phyloP scores from a whole-genome alignment of 805 yeast species.

The Saccharomyces kudriavzevii region DNA sequence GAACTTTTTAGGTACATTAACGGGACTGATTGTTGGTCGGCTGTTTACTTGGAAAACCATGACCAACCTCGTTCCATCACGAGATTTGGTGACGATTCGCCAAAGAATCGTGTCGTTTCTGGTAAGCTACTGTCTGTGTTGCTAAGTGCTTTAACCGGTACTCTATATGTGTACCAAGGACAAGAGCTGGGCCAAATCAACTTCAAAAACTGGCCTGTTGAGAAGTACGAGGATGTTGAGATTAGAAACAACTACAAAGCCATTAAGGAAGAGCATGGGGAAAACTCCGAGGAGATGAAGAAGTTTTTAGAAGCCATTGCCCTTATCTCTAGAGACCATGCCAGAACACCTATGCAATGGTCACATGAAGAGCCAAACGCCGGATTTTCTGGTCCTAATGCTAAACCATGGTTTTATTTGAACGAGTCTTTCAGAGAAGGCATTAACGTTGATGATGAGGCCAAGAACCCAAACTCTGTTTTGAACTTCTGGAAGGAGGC shows the following conservation, averaged over 20 bases:
- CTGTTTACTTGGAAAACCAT: slow-evolving; percentile 49
- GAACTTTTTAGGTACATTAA: slow-evolving; percentile 34
- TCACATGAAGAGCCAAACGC: slow-evolving; percentile 32
- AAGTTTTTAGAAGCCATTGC: slow-evolving; percentile 31
- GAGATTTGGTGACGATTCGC: slow-evolving; percentile 42
- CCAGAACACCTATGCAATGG: slow-evolving; percentile 55
- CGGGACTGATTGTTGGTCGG: slow-evolving; percentile 50
- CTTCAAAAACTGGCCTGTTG: slow-evolving; percentile 38
- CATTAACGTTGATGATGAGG: slow-evolving; percentile 42
- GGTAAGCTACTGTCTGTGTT: slow-evolving; percentile 44
- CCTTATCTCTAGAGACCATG: slow-evolving; percentile 42
- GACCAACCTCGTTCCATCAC: slow-evolving; percentile 50
- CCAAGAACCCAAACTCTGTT: slow-evolving; percentile 39
- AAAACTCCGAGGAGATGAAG: slow-evolving; percentile 23
- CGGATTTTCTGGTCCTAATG: slow-evolving; percentile 37
- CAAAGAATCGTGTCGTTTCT: slow-evolving; percentile 30
- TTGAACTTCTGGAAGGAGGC: slow-evolving; percentile 40
- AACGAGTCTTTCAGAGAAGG: slow-evolving; percentile 40
- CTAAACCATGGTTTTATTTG: slow-evolving; percentile 47
- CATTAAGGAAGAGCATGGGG: slow-evolving; percentile 22
- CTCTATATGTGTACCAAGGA: slow-evolving; percentile 51
- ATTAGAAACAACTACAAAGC: slow-evolving; percentile 36
- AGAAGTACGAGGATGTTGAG: slow-evolving; percentile 45
- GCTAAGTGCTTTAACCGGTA: slow-evolving; percentile 43
- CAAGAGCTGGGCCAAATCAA: slow-evolving; percentile 54